phyloP scores from a whole-genome alignment of 2,329 filamentous ascomycete genomes.

The Seiridium unicorne region DNA sequence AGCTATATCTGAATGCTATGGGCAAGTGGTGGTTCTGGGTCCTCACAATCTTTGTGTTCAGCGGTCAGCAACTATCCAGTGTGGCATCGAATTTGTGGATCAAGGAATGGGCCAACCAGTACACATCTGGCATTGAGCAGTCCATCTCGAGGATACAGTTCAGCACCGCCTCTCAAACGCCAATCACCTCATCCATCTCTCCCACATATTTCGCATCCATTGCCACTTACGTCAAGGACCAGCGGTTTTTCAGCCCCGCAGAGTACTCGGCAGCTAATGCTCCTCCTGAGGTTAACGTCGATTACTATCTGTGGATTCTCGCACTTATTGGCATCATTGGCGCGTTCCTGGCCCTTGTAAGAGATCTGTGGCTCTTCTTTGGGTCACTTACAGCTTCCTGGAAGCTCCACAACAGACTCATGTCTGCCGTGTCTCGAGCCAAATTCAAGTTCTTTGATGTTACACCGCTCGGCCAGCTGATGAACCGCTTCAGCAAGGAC shows the following conservation, averaged over 20 bases:
- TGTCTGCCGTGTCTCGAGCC: constrained; percentile 78
- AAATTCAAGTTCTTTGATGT: constrained; percentile 98
- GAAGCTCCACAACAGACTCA: constrained; percentile 76
- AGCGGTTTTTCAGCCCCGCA: constrained; percentile 30
- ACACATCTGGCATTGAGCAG: constrained; percentile 48
- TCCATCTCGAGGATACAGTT: constrained; percentile 32
- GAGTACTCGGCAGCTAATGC: constrained; percentile 32
- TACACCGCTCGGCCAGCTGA: constrained; percentile 90
- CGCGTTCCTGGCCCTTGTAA: constrained; percentile 75
- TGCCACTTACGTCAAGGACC: constrained; percentile 32
- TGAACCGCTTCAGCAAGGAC: constrained; percentile 99
- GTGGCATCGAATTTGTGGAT: constrained; percentile 95
- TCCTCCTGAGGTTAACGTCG: constrained; percentile 65
- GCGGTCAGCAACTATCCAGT: constrained; percentile 77
- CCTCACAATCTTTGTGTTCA: constrained; percentile 71
- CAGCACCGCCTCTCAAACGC: constrained; percentile 33
- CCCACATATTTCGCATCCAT: constrained; percentile 39
- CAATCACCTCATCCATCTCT: constrained; percentile 31
- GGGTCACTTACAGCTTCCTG: constrained; percentile 87
- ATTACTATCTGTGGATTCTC: constrained; percentile 83
- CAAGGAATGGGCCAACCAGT: constrained; percentile 90
- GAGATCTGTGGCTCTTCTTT: constrained; percentile 88
- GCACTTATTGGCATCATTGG: constrained; percentile 76
- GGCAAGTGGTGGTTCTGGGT: constrained; percentile 97
- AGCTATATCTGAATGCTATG: constrained; percentile 86